Base-by-base conservation (phyloP, 108 stramenopile genomes). In the Nannochloropsis granulata region DNA sequence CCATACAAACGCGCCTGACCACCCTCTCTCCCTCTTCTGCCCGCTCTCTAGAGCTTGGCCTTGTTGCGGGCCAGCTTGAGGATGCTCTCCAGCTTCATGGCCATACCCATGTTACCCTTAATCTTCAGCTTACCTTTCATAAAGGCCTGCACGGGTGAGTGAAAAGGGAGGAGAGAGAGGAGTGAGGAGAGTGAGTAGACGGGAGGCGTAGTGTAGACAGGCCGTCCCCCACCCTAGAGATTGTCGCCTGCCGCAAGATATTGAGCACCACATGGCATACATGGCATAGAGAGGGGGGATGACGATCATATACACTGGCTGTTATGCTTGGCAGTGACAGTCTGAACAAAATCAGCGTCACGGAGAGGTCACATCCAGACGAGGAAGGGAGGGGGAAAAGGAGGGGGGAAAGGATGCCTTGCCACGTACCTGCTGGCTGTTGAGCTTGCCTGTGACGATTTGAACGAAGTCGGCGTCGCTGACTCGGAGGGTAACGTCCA, bases 61-160 rank as follows among this genome's bases (percentile, higher is more conserved):
- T 81, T 42, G 19, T 16, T 43, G 23, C 81, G 43, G 21, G 34
- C 81, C 23, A 42, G 34, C 43, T 42, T 81, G 43, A 84, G 25
- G 42, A 84, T 26, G 78, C 34, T 42, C 79, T 84, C 79, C 19
- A 84, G 19, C 79, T 84, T 84, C 46, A 84, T 23, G 13, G 84
- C 84, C 34, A 34, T 25, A 10, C 84, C 84, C 84, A 84, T 84
- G 26, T 43, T 23, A 8, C 84, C 84, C 25, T 84, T 34, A 13
- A 84, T 84, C 44, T 84, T 46, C 78, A 84, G 12, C 19, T 25
- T 23, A 2, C 84, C 84, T 23, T 24, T n/a, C 84, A 84, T 84
- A 14, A 79, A 84, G 79, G 84, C 84, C 23, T 78, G 24, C 8
- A 13, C 12, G 14, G 84, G 12, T 23, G 78, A 13, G 13, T 0